A percentile compares a stretch with the other conserved stretches of the same genome.
Evolutionary conservation across 768 basidiomycete species (phyloP).

Genomic region (Baorangia bicolor): DNA sequence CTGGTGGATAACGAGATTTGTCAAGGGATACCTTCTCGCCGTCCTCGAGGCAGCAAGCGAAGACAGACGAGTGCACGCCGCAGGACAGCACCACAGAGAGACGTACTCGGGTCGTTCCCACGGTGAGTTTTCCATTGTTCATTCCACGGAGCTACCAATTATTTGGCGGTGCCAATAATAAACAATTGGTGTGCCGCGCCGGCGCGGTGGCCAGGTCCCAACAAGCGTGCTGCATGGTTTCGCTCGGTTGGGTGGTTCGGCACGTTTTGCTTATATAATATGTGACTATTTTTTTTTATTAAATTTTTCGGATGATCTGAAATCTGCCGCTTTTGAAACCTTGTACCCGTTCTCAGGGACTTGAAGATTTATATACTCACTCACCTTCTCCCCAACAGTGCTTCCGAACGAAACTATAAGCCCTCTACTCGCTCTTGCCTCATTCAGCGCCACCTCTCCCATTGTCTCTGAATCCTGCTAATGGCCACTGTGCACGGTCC

Average conservation of each 20-base stretch:
- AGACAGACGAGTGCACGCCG: slow-evolving; percentile 19
- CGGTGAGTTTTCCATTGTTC: slow-evolving; percentile 35
- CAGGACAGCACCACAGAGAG: slow-evolving; percentile 12
- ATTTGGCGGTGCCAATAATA: slow-evolving; percentile 31
- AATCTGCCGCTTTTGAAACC: slow-evolving; percentile 13
- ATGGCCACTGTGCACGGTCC: slow-evolving; percentile 37
- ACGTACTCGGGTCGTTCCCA: slow-evolving; percentile 20
- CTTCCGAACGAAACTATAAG: slow-evolving; percentile 20
- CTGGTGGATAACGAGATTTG: slow-evolving; percentile 27
- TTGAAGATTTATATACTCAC: slow-evolving; percentile 25
- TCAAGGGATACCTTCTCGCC: slow-evolving; percentile 22
- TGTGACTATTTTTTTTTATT: not conserved
- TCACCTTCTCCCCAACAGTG: slow-evolving; percentile 5
- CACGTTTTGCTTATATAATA: slow-evolving; percentile 27
- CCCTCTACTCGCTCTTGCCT: slow-evolving; percentile 6
- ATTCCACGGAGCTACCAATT: slow-evolving; percentile 22
- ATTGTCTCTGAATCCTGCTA: not conserved
- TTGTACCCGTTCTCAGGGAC: slow-evolving; percentile 20
- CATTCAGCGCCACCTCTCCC: slow-evolving; percentile 19
- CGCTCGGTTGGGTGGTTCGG: slow-evolving; percentile 26
- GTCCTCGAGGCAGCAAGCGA: slow-evolving; percentile 37
- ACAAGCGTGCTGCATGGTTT: slow-evolving; percentile 20
- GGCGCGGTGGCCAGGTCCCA: slow-evolving; percentile 22
- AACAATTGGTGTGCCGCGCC: slow-evolving; percentile 25
- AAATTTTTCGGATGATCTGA: slow-evolving; percentile 8